Conservation (phyloP, 2,329 filamentous ascomycete species). For the Magnaporthales sp. region DNA sequence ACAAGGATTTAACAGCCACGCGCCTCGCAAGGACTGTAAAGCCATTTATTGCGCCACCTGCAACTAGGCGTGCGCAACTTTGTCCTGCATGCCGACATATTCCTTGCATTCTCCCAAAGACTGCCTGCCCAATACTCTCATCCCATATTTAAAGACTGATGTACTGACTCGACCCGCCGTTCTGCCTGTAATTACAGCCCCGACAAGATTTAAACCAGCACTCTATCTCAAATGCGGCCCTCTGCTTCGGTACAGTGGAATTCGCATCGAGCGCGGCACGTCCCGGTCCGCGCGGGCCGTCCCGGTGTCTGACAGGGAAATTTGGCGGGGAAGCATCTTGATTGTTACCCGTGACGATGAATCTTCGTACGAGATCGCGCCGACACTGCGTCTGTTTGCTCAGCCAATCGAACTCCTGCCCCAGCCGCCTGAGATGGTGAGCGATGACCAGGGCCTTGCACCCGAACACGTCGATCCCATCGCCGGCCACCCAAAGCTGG, state of each 20-base stretch:
- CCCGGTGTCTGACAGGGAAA: conserved; percentile 50
- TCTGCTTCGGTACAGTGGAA: conserved; percentile 79
- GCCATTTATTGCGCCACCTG: not conserved
- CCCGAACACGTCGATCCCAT: conserved; percentile 85
- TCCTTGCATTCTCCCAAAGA: not conserved
- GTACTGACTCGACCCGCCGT: not conserved
- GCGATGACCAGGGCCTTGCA: conserved; percentile 45
- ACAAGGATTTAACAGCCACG: not conserved
- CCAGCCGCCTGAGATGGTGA: conserved; percentile 63
- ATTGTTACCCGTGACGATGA: conserved; percentile 83
- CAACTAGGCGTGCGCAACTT: not conserved
- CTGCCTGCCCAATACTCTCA: not conserved
- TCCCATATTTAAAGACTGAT: not conserved
- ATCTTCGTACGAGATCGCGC: conserved; percentile 73
- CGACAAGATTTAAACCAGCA: conserved; percentile 71
- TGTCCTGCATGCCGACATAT: not conserved
- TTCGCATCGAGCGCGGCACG: conserved; percentile 53
- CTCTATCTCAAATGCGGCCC: conserved; percentile 87
- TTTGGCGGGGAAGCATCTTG: conserved; percentile 92
- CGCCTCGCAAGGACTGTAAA: not conserved
- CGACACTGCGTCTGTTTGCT: conserved; percentile 74
- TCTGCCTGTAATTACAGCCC: conserved; percentile 24
- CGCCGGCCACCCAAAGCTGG: conserved; percentile 78
- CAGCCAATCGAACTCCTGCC: conserved; percentile 78
- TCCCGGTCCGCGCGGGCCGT: conserved; percentile 25